Conservation (phyloP, 192 early-diverging fungal genomes). For the Coemansia sp. region DNA sequence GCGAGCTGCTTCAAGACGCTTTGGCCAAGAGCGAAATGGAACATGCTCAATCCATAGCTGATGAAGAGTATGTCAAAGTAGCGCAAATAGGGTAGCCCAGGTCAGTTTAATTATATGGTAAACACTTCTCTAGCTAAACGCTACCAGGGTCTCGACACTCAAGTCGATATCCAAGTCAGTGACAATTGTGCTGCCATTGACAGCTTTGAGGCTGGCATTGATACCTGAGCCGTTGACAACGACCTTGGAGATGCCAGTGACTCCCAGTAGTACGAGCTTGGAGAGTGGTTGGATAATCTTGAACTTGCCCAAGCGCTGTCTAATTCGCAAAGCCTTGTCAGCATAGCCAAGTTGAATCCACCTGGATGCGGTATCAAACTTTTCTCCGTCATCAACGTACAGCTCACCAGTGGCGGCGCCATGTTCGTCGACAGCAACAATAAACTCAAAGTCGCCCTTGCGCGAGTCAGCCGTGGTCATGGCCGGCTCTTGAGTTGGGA, state of each 20-base stretch:
- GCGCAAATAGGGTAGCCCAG: not conserved
- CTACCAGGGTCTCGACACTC: not conserved
- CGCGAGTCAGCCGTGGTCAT: constrained; percentile 55
- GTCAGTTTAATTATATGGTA: not conserved
- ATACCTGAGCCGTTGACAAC: constrained; percentile 10
- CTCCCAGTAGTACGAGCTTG: constrained; percentile 26
- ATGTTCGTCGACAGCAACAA: constrained; percentile 56
- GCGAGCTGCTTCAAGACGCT: constrained; percentile 24
- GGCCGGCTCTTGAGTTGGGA: constrained; percentile 55
- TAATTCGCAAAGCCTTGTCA: constrained; percentile 5
- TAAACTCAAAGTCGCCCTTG: constrained; percentile 43
- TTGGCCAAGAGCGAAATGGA: constrained; percentile 14
- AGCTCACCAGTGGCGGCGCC: constrained; percentile 55
- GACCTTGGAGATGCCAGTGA: constrained; percentile 3
- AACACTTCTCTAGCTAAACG: constrained; percentile 3
- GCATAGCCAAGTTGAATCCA: constrained; percentile 26
- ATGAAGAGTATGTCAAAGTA: not conserved
- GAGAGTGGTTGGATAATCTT: constrained; percentile 6
- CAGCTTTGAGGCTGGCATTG: not conserved
- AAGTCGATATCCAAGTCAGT: constrained; percentile 19
- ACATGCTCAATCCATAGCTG: not conserved
- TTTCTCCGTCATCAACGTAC: constrained; percentile 65
- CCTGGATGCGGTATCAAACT: constrained; percentile 22
- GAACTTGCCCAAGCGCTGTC: constrained; percentile 7
- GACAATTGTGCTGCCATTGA: constrained; percentile 13